phyloP scores from a whole-genome alignment of 2,329 filamentous ascomycete species.

The Pleurostoma richardsiae region DNA sequence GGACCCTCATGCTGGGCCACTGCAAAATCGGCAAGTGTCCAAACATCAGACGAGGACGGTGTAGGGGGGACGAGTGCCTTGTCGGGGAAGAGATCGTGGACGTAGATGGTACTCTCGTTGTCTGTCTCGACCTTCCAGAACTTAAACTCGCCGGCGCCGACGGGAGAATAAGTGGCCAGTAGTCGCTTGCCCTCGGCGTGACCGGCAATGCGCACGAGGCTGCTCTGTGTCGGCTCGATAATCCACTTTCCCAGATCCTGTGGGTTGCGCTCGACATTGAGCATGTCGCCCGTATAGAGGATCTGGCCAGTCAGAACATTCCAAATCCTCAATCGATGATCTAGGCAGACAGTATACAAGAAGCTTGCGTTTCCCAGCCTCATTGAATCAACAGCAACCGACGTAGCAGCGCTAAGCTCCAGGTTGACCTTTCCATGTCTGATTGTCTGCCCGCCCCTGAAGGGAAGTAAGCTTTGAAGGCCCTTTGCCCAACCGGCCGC shows the following conservation, averaged over 20 bases:
- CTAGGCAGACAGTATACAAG: slow-evolving; percentile 77
- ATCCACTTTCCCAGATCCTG: slow-evolving; percentile 69
- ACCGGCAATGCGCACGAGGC: slow-evolving; percentile 69
- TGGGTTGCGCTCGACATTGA: slow-evolving; percentile 61
- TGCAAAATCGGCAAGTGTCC: slow-evolving; percentile 75
- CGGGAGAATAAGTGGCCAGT: slow-evolving; percentile 81
- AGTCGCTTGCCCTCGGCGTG: slow-evolving; percentile 45
- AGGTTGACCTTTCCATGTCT: slow-evolving; percentile 59
- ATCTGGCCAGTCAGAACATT: slow-evolving; percentile 78
- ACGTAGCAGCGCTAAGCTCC: slow-evolving; percentile 63
- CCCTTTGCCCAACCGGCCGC: slow-evolving; percentile 68
- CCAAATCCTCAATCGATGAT: slow-evolving; percentile 88
- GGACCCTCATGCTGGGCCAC: slow-evolving; percentile 51
- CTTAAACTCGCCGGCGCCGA: slow-evolving; percentile 86
- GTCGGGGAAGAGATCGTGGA: slow-evolving; percentile 68
- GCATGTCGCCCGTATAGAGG: slow-evolving; percentile 70
- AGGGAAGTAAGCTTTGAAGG: slow-evolving; percentile 60
- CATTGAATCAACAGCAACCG: slow-evolving; percentile 49
- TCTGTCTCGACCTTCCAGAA: slow-evolving; percentile 75
- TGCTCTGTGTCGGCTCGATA: slow-evolving; percentile 73
- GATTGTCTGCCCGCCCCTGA: slow-evolving; percentile 59
- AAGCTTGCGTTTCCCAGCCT: slow-evolving; percentile 46
- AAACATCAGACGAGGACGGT: slow-evolving; percentile 68
- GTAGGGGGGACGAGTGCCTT: slow-evolving; percentile 60
- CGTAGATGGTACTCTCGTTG: slow-evolving; percentile 56